Evolutionary conservation across 1,284 basidiomycete species (phyloP).

Genomic region (Trametes versicolor): DNA sequence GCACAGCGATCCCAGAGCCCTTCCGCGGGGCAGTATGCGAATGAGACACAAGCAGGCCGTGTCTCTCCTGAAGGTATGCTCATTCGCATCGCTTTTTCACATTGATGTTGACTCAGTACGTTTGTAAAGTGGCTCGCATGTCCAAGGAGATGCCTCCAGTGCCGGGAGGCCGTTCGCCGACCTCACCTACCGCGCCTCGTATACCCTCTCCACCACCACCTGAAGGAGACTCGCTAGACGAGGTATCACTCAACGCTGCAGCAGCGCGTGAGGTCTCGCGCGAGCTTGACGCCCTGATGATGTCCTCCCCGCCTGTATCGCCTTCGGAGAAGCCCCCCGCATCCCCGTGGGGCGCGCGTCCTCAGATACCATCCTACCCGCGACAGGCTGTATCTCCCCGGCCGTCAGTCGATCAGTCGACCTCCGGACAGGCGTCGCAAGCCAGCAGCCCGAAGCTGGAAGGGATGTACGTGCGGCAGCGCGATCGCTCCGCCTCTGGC

Average conservation of each 20-base stretch:
- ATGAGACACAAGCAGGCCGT: slow-evolving; percentile 4
- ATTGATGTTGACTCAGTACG: not conserved
- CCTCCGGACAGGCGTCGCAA: slow-evolving; percentile 8
- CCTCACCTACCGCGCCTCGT: slow-evolving; percentile 12
- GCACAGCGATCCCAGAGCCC: slow-evolving; percentile 20
- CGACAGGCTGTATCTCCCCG: slow-evolving; percentile 30
- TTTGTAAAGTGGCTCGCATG: not conserved
- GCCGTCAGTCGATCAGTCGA: slow-evolving; percentile 22
- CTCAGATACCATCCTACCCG: slow-evolving; percentile 34
- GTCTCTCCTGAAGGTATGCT: slow-evolving; percentile 22
- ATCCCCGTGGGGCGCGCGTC: slow-evolving; percentile 20
- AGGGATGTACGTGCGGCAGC: slow-evolving; percentile 35
- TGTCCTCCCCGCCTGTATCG: slow-evolving; percentile 50
- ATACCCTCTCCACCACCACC: slow-evolving; percentile 24
- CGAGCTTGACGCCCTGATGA: slow-evolving; percentile 67
- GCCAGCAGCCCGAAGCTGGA: slow-evolving; percentile 31
- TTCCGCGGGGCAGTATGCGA: not conserved
- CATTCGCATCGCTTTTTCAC: not conserved
- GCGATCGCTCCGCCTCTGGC: slow-evolving; percentile 27
- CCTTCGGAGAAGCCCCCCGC: slow-evolving; percentile 30
- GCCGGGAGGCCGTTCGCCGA: slow-evolving; percentile 1
- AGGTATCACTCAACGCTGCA: slow-evolving; percentile 62
- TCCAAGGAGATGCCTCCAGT: slow-evolving; percentile 9
- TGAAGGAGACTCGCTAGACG: slow-evolving; percentile 39
- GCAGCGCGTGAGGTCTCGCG: slow-evolving; percentile 73